Base-by-base conservation (phyloP, 306 rosid species). In the Canavalia gladiata region DNA sequence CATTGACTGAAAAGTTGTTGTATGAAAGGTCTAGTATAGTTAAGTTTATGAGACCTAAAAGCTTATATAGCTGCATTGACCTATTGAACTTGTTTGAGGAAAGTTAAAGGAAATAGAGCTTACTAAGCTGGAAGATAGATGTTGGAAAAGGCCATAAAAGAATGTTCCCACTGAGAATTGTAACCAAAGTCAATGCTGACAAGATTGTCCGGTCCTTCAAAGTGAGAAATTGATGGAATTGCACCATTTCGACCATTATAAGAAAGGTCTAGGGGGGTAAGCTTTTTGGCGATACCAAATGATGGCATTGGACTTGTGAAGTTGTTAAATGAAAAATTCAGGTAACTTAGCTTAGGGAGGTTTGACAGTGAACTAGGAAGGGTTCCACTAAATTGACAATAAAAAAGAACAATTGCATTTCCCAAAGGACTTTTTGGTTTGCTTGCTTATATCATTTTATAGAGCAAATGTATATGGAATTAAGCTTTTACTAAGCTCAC, bases 111-210 rank as follows among this genome's bases (percentile, higher is more conserved):
- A 18, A 18, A 18, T 18, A 18, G 25, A 18, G 25, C 25, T 18
- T 18, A 18, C 25, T 18, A 18, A 18, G 25, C 25, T 18, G 25
- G 25, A 18, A 18, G 25, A 18, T 18, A 18, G 25, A 18, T 18
- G 25, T 18, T 18, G 25, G 25, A 18, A 18, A 18, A 18, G 25
- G 25, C 25, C 25, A 0, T 18, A 18, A 18, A 18, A 18, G 89
- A 70, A 89, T 69, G 31, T 57, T 84, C 11, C 90, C 90, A 37
- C 2, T 34, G 41, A 89, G 71, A 51, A 77, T 89, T 89, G 47
- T 0, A 0, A 13, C 1, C 0, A 68, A 85, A 25, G 33, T 68
- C 25, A 28, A 89, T 69, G 11, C 2, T 18, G 2, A 12, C 46
- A 0, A 86, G 88, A 41, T 43, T 68, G 2, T 31, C 11, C 2